Conservation (phyloP, 352 stramenopile genomes). For the Globisporangium nunn region DNA sequence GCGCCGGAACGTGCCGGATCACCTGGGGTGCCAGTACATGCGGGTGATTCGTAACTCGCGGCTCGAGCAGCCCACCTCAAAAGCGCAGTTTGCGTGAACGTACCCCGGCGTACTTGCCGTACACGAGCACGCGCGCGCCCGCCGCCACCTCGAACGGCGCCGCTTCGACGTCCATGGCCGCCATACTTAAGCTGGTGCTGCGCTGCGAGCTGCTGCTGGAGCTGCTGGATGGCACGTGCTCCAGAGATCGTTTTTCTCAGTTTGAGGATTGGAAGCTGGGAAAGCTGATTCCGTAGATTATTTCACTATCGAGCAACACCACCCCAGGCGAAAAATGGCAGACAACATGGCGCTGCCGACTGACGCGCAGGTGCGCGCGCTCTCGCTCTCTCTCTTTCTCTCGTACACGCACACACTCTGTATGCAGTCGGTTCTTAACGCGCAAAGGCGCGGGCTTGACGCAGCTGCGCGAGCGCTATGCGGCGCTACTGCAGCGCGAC, state of each 20-base stretch:
- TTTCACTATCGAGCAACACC: background rate
- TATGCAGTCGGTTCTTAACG: background rate
- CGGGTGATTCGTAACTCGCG: no score
- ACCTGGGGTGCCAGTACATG: slow-evolving; percentile 19
- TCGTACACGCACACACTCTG: background rate
- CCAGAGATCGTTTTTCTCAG: background rate
- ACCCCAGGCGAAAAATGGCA: background rate
- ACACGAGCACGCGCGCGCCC: slow-evolving; percentile 60
- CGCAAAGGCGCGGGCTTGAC: background rate
- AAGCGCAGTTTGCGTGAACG: slow-evolving; percentile 6
- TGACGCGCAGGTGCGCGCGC: slow-evolving; percentile 18
- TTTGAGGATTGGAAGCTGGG: background rate
- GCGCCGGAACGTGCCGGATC: slow-evolving; percentile 56
- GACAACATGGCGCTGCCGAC: slow-evolving; percentile 3
- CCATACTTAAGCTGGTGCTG: background rate
- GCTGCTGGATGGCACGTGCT: background rate
- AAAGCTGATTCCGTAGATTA: background rate
- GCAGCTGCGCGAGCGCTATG: slow-evolving; percentile 39
- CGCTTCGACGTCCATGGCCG: slow-evolving; percentile 22
- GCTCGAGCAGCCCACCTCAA: no score
- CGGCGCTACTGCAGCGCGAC: slow-evolving; percentile 33
- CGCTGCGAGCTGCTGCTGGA: background rate
- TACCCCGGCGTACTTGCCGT: slow-evolving; percentile 75
- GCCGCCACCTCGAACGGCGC: slow-evolving; percentile 25
- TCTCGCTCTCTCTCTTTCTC: background rate